Percentiles rank a stretch among this genome's conserved stretches.
Conservation (phyloP, 768 basidiomycete species). For the Fibroporia radiculosa region DNA sequence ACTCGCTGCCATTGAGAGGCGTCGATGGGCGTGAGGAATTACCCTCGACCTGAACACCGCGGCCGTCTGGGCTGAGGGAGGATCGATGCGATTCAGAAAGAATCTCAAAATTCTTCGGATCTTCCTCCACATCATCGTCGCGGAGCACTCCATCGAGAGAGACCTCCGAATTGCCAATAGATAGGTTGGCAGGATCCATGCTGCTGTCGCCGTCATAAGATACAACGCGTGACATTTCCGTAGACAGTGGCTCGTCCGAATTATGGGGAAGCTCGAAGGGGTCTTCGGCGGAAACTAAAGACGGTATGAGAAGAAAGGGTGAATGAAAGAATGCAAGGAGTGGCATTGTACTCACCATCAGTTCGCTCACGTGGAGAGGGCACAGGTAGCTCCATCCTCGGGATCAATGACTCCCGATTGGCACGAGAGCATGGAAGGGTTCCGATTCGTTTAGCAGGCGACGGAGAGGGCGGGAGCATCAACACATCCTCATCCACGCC, state of each 20-base stretch:
- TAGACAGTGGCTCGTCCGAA: constrained; percentile 20
- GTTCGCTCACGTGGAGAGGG: background rate
- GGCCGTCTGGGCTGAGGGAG: no score
- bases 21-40: constrained; percentile 1
- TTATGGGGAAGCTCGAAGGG: constrained; percentile 14
- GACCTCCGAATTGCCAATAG: constrained; percentile 30
- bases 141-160: constrained; percentile 27
- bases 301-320: background rate
- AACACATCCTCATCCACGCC: constrained; percentile 31
- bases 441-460: constrained; percentile 27
- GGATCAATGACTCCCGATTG: constrained; percentile 26
- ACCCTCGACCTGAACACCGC: background rate
- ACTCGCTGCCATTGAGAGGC: background rate
- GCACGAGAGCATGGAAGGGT: constrained; percentile 11
- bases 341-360: constrained; percentile 1
- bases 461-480: constrained; percentile 44
- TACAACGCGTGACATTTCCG: constrained; percentile 20
- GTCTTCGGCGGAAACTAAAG: constrained; percentile 10
- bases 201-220: constrained; percentile 13
- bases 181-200: constrained; percentile 14
- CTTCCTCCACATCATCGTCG: constrained; percentile 18
- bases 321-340: background rate
- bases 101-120: background rate
- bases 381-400: constrained; percentile 23
- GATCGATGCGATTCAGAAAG: no score